These are phyloP conservation scores for Parathielavia appendiculata DNA, from an alignment of 495 filamentous ascomycete species.

Conservation along the genomic window DNA sequence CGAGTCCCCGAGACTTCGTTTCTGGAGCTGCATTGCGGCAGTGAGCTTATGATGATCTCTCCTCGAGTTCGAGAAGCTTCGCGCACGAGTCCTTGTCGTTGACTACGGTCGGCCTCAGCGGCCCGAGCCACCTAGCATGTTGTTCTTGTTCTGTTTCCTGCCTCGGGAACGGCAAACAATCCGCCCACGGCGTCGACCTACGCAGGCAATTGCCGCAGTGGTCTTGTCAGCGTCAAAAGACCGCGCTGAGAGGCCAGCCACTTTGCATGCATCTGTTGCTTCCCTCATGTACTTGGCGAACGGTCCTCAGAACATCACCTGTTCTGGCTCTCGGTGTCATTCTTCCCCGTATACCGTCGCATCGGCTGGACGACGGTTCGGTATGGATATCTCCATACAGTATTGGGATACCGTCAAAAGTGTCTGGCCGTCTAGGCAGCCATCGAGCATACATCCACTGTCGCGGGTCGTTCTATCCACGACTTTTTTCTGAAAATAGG, in stretches of 20 bases:
- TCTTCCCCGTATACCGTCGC: constrained; percentile 13
- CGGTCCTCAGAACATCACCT: background rate
- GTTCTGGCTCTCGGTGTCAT: background rate
- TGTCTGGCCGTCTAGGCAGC: constrained; percentile 15
- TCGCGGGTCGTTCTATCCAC: constrained; percentile 33
- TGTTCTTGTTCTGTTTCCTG: background rate
- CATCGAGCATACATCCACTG: constrained; percentile 34
- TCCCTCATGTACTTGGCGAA: no score
- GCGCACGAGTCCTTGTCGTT: no score
- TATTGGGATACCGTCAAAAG: constrained; percentile 13
- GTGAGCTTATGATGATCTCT: no score
- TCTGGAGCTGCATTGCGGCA: no score
- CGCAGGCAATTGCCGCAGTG: constrained; percentile 15
- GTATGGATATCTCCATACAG: constrained; percentile 17
- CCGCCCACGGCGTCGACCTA: constrained; percentile 8
- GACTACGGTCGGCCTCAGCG: no score
- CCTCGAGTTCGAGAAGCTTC: no score
- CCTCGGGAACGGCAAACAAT: background rate
- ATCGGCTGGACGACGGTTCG: constrained; percentile 4
- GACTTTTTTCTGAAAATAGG: constrained; percentile 7
- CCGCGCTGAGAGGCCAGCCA: no score
- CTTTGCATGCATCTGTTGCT: no score
- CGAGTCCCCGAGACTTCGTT: no score
- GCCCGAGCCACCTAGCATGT: background rate
- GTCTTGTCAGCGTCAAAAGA: constrained; percentile 17